phyloP scores from a whole-genome alignment of 495 filamentous ascomycete species.

The Penicillium alfredii region DNA sequence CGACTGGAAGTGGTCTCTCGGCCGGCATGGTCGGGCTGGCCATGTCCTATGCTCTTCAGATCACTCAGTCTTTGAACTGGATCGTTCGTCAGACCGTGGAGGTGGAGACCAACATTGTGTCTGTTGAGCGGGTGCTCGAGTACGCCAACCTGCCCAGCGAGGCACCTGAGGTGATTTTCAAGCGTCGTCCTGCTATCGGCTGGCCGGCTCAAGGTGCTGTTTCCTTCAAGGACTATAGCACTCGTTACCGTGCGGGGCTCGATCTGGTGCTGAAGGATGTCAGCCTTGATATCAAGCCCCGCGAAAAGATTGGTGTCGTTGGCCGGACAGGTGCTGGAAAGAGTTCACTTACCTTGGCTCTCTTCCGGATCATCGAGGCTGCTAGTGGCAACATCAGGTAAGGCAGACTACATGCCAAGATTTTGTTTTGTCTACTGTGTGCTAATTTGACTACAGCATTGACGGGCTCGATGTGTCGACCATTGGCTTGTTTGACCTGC shows the following conservation, averaged over 20 bases:
- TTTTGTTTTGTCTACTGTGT: conserved; percentile 1
- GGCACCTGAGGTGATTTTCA: conserved; percentile 88
- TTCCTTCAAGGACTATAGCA: conserved; percentile 87
- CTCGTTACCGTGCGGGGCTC: conserved; percentile 80
- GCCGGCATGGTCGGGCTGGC: conserved; percentile 83
- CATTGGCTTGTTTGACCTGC: conserved; percentile 84
- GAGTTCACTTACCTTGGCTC: conserved; percentile 84
- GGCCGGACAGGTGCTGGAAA: conserved; percentile 96
- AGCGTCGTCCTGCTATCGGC: conserved; percentile 76
- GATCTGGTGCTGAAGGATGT: conserved; percentile 92
- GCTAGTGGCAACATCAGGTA: conserved; percentile 66
- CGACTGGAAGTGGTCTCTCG: conserved; percentile 59
- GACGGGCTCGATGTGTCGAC: conserved; percentile 82
- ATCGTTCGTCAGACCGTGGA: conserved; percentile 98
- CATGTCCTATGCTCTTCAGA: conserved; percentile 96
- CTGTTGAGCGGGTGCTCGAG: conserved; percentile 95
- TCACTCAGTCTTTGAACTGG: conserved; percentile 98
- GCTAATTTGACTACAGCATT: conserved; percentile 47
- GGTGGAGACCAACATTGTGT: conserved; percentile 98
- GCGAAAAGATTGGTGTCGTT: conserved; percentile 97
- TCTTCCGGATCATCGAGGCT: conserved; percentile 95
- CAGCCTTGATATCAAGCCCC: conserved; percentile 83
- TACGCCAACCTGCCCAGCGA: conserved; percentile 92
- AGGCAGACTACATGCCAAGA: too few species aligned
- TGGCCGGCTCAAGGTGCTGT: conserved; percentile 93